Evolutionary conservation across 495 filamentous ascomycete genomes (phyloP).

Genomic region (Halenospora varia): DNA sequence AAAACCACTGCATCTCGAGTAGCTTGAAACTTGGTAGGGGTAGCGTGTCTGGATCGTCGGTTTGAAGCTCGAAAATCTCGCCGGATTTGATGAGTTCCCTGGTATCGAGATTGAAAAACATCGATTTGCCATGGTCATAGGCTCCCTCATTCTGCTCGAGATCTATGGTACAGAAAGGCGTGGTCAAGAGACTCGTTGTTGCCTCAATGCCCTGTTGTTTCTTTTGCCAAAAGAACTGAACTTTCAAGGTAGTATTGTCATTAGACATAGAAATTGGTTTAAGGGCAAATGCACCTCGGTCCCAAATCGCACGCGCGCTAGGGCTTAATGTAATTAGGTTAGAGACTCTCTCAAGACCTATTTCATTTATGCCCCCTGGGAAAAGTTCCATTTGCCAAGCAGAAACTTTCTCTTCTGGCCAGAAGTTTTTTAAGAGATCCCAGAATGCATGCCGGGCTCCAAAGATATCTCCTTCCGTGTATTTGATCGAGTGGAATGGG

Average conservation of each 20-base stretch:
- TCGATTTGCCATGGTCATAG: neutral
- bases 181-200: slow-evolving; percentile 16
- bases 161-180: slow-evolving; percentile 9
- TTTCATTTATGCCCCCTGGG: slow-evolving; percentile 11
- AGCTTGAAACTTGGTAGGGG: slow-evolving; percentile 12
- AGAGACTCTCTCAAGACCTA: slow-evolving; percentile 7
- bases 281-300: slow-evolving; percentile 17
- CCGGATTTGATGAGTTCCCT: slow-evolving; percentile 5
- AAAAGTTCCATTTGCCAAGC: slow-evolving; percentile 20
- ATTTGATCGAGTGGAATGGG: slow-evolving; percentile 4
- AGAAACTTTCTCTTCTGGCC: slow-evolving; percentile 18
- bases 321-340: slow-evolving; percentile 19
- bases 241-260: slow-evolving; percentile 15
- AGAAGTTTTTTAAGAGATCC: slow-evolving; percentile 10
- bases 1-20: neutral
- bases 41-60: slow-evolving; percentile 5
- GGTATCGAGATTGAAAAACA: slow-evolving; percentile 1
- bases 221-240: slow-evolving; percentile 23
- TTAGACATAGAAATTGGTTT: slow-evolving; percentile 17
- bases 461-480: slow-evolving; percentile 12
- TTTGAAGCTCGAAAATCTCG: slow-evolving; percentile 12
- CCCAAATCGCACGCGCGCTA: slow-evolving; percentile 10
- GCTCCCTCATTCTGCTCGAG: slow-evolving; percentile 7
- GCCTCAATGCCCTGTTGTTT: slow-evolving; percentile 3
- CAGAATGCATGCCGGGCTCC: slow-evolving; percentile 15